Conservation (phyloP, 176 grass and related monocot species). For the Bonia amplexicaulis region DNA sequence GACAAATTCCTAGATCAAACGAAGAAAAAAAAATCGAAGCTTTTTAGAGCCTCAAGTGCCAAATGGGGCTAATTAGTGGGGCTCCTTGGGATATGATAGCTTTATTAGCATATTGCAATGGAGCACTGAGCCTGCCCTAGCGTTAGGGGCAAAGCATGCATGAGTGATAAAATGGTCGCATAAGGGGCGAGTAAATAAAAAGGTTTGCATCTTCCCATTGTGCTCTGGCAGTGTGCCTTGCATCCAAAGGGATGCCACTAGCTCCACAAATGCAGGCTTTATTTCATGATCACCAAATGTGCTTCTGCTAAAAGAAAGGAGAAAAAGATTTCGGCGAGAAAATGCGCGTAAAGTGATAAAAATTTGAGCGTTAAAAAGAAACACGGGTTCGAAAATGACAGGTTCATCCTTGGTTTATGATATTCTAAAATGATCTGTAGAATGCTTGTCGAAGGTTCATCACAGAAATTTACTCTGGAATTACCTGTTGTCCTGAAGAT, state of each 20-base stretch:
- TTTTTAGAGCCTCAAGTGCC: conserved; percentile 26
- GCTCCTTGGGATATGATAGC: conserved; percentile 25
- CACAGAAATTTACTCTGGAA: background rate
- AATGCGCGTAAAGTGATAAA: background rate
- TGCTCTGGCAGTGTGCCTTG: conserved; percentile 15
- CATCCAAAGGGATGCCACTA: conserved; percentile 38
- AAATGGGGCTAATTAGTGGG: conserved; percentile 44
- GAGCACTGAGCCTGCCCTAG: conserved; percentile 27
- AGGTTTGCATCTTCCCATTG: background rate
- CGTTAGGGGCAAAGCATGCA: conserved; percentile 26
- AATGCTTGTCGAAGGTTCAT: background rate
- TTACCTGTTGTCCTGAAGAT: background rate
- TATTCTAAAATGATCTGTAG: background rate
- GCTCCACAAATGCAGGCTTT: conserved; percentile 39
- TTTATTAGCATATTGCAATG: conserved; percentile 27
- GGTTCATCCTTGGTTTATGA: background rate
- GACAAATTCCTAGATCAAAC: background rate
- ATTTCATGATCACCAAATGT: conserved; percentile 15
- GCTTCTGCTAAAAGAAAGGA: background rate
- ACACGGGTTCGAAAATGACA: background rate
- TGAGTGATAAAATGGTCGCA: background rate
- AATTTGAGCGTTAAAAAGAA: background rate
- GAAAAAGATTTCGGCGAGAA: background rate
- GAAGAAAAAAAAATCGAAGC: background rate
- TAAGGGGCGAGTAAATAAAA: background rate